These are phyloP conservation scores for Hondaea fermentalgiana DNA, from an alignment of 108 stramenopile genomes.

Conservation along the genomic window DNA sequence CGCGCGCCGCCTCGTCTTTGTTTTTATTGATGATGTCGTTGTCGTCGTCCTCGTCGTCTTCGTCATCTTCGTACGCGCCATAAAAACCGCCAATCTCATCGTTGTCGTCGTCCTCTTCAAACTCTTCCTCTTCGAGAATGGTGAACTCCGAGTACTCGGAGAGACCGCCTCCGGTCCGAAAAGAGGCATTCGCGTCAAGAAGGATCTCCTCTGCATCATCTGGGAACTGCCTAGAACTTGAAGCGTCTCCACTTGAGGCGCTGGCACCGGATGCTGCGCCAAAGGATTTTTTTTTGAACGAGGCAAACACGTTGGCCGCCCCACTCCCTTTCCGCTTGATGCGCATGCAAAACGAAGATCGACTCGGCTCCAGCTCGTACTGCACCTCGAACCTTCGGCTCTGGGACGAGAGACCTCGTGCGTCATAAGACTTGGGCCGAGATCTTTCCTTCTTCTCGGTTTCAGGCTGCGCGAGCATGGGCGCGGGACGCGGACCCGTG, in stretches of 20 bases:
- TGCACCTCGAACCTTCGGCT: no score
- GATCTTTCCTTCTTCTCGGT: not conserved
- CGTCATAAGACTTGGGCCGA: not conserved
- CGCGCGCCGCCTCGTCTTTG: no score
- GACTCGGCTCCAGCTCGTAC: not conserved
- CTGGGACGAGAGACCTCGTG: not conserved
- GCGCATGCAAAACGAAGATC: not conserved
- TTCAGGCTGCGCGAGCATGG: no score
- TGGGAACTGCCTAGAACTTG: not conserved
- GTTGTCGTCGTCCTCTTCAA: not conserved
- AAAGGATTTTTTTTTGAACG: not conserved
- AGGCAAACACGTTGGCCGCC: not conserved
- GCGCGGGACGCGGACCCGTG: no score
- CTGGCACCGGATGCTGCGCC: not conserved
- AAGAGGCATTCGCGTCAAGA: not conserved
- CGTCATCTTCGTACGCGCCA: not conserved
- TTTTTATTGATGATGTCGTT: no score
- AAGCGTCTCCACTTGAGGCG: no score
- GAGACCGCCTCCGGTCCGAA: not conserved
- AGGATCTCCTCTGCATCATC: not conserved
- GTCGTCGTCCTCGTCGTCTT: not conserved
- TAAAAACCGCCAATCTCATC: not conserved
- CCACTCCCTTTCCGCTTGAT: not conserved
- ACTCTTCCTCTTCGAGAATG: not conserved
- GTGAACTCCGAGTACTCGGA: constrained; percentile 6